Base-by-base conservation (phyloP, 176 grass and related monocot species). In the Avena sativa region DNA sequence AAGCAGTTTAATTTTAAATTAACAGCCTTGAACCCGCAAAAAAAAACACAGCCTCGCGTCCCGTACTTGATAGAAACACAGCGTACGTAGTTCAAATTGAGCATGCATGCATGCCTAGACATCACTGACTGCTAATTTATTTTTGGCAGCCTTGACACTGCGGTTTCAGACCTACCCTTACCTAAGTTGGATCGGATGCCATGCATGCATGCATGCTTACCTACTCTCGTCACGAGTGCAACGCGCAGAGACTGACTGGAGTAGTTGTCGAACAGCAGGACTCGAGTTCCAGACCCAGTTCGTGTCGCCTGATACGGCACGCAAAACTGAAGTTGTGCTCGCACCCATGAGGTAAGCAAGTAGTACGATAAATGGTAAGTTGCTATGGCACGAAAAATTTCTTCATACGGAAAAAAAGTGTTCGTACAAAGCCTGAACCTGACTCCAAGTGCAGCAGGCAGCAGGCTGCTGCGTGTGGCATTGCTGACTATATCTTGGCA, bases 141-240 rank as follows among this genome's bases (percentile, higher is more conserved):
- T 75, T 67, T 75, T 75, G 48, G 80, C 66, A 74, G 53, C 12
- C 85, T 81, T 81, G 73, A 47, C 75, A 44, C 30, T 79, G 75
- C 30, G 19, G 55, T 30, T 66, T 52, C 52, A 82, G 63, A 28
- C 67, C 1, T 72, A 44, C 34, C 34, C 51, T 60, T 71, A 69
- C 38, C 73, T 78, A 53, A 67, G 59, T 26, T 46, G 44, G n/a
- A 75, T 26, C 20, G n/a, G n/a, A 75, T 16, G 46, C 47, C 70
- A 48, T 38, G 12, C 43, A 59, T 20, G 74, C 85, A 8, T 16
- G 44, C 44, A 13, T 10, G 70, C 14, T 84, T 38, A 12, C 46
- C 47, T 55, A 50, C 79, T 30, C 49, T 30, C 58, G 44, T 49
- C 30, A 46, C 81, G 15, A 50, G 59, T 14, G 25, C 28, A 66